A percentile compares a stretch with the other conserved stretches of the same genome.
These are phyloP conservation scores for Candida krabiensis DNA, from an alignment of 805 yeast genomes.

Conservation along the genomic window DNA sequence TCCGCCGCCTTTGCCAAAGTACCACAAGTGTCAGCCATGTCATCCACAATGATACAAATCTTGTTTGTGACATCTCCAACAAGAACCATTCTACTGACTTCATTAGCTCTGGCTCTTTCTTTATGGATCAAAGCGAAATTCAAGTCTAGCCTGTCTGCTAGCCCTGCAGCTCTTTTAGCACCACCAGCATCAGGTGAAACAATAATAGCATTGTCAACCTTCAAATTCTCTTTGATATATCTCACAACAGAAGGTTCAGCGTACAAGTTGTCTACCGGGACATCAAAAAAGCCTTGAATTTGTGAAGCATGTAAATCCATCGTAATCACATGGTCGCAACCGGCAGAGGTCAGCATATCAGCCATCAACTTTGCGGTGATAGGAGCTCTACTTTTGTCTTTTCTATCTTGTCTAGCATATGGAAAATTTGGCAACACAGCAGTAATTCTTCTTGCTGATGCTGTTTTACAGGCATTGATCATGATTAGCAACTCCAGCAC, in stretches of 20 bases:
- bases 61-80: conserved; percentile 83
- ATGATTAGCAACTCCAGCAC: conserved; percentile 73
- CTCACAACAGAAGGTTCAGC: conserved; percentile 82
- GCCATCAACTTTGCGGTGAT: conserved; percentile 85
- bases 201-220: conserved; percentile 63
- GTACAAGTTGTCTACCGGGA: conserved; percentile 80
- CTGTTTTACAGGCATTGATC: conserved; percentile 81
- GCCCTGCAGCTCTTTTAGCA: conserved; percentile 83
- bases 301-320: conserved; percentile 90
- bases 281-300: conserved; percentile 81
- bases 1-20: conserved; percentile 83
- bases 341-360: conserved; percentile 78
- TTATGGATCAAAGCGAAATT: conserved; percentile 84
- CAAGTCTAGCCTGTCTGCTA: conserved; percentile 76
- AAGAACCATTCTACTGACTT: conserved; percentile 79
- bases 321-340: conserved; percentile 83
- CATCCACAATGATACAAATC: conserved; percentile 77
- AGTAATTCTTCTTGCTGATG: conserved; percentile 79
- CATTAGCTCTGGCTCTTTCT: conserved; percentile 81
- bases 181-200: conserved; percentile 92
- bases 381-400: conserved; percentile 83
- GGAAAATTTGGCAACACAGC: conserved; percentile 84
- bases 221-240: conserved; percentile 64
- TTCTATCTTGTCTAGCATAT: conserved; percentile 86
- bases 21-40: conserved; percentile 91